Evolutionary conservation across 495 filamentous ascomycete genomes (phyloP).

Genomic region (Mycothermus thermophilus): DNA sequence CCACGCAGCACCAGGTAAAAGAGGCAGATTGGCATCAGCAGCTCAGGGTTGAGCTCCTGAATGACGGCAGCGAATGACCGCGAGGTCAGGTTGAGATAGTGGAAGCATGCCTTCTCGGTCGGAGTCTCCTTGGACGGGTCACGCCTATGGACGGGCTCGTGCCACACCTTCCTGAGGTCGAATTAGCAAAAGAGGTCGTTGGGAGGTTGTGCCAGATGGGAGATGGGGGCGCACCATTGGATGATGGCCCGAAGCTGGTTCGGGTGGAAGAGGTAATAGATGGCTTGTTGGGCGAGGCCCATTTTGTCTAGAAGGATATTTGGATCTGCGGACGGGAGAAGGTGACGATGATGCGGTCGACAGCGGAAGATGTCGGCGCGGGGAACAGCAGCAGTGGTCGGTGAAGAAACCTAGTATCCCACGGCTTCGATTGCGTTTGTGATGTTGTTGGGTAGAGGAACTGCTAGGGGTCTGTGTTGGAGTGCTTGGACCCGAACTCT

Average conservation of each 20-base stretch:
- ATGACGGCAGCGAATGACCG: slow-evolving; percentile 91
- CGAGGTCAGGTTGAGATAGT: slow-evolving; percentile 75
- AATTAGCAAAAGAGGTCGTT: slow-evolving; percentile 1
- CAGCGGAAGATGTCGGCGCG: no score
- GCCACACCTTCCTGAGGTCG: slow-evolving; percentile 76
- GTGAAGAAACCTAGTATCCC: no score
- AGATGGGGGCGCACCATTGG: slow-evolving; percentile 67
- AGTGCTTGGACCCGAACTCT: no score
- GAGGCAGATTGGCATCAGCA: slow-evolving; percentile 76
- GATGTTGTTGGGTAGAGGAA: no score
- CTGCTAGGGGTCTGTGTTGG: no score
- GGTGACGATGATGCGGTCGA: no score
- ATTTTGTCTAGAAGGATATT: no score
- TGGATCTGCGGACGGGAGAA: no score
- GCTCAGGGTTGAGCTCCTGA: slow-evolving; percentile 84
- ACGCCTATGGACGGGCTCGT: slow-evolving; percentile 80
- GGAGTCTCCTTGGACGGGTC: slow-evolving; percentile 57
- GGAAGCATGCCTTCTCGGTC: slow-evolving; percentile 67
- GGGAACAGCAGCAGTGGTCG: no score
- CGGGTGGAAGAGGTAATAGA: slow-evolving; percentile 70
- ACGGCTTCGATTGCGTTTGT: no score
- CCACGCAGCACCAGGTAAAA: slow-evolving; percentile 89
- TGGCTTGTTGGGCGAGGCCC: slow-evolving; percentile 35
- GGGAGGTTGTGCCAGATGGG: neutral
- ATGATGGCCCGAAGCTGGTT: slow-evolving; percentile 69